Base-by-base conservation (phyloP, 2,329 filamentous ascomycete species). In the Ilyonectria mors-panacis region DNA sequence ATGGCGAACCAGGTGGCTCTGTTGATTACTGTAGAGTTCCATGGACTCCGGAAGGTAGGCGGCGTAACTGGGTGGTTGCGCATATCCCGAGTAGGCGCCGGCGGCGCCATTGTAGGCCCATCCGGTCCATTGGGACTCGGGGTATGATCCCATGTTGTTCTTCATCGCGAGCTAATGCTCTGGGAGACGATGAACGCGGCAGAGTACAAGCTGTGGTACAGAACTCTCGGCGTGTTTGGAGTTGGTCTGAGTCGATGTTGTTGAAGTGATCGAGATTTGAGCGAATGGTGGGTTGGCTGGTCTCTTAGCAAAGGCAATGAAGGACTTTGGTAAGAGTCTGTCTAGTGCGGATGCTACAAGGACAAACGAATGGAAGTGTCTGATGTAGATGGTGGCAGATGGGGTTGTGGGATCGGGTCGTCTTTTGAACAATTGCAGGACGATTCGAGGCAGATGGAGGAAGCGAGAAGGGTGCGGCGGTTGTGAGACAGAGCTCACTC, bases 11-110 rank as follows among this genome's bases (percentile, higher is more conserved):
- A 82, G 76, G 50, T 80, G 78, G 55, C 77, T 78, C 59, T 82
- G 79, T 39, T 81, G 80, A 45, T 74, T 70, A 45, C 78, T 79
- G 67, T 82, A 82, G 6, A 79, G 70, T 26, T 82, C 80, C 75
- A 82, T 77, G 28, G 79, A 81, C 54, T 82, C 81, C 58, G 79
- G 77, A 17, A 82, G 76, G 57, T 81, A 82, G 17, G 77, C 64
- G 15, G 79, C 70, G 70, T 81, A 81, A 50, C 75, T 78, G n/a
- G 78, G 71, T 37, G 77, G 65, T 47, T 79, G 79, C 13, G 76
- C 65, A 66, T 80, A 82, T 57, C 74, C 71, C 26, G 77, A 58
- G 63, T 77, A 82, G 3, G 75, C 71, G 62, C 77, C 76, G 61
- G 70, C 60, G 57, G 73, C 66, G 51, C 69, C 73, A 54, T 77